Evolutionary conservation across 345 rosid species (phyloP).

Genomic region (Reutealis trisperma): DNA sequence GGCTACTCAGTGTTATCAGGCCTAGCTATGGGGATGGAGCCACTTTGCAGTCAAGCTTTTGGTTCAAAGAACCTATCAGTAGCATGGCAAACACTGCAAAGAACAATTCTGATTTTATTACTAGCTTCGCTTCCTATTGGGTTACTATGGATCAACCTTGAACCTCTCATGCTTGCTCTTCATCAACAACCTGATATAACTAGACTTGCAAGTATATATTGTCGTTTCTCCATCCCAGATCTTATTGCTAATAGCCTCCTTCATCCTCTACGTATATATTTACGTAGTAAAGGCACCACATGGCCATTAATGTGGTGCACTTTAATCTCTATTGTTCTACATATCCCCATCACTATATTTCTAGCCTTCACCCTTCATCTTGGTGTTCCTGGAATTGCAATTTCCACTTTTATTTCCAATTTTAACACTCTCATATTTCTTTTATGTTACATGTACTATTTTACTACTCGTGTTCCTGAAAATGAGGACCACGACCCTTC

Average conservation of each 20-base stretch:
- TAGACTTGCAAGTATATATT: conserved; percentile 61
- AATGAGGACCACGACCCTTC: background rate
- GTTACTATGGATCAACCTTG: conserved; percentile 67
- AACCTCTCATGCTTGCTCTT: conserved; percentile 65
- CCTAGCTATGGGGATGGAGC: conserved; percentile 90
- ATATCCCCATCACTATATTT: conserved; percentile 56
- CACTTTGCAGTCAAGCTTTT: conserved; percentile 81
- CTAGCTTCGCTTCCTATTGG: conserved; percentile 63
- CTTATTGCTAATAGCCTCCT: conserved; percentile 74
- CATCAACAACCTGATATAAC: conserved; percentile 67
- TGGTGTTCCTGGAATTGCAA: conserved; percentile 77
- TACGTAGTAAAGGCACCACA: conserved; percentile 78
- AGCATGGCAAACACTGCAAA: conserved; percentile 51
- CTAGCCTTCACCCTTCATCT: conserved; percentile 55
- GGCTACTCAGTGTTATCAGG: conserved; percentile 93
- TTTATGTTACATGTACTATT: conserved; percentile 45
- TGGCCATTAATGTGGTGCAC: conserved; percentile 93
- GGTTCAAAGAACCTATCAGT: conserved; percentile 64
- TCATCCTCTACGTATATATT: conserved; percentile 79
- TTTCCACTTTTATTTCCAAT: conserved; percentile 62
- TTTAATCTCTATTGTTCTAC: conserved; percentile 52
- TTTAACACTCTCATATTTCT: conserved; percentile 63
- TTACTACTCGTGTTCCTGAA: conserved; percentile 8
- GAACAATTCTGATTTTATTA: conserved; percentile 66
- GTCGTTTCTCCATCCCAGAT: conserved; percentile 72